These are phyloP conservation scores for Fragaria vesca DNA, from an alignment of 306 rosid species.

Conservation along the genomic window DNA sequence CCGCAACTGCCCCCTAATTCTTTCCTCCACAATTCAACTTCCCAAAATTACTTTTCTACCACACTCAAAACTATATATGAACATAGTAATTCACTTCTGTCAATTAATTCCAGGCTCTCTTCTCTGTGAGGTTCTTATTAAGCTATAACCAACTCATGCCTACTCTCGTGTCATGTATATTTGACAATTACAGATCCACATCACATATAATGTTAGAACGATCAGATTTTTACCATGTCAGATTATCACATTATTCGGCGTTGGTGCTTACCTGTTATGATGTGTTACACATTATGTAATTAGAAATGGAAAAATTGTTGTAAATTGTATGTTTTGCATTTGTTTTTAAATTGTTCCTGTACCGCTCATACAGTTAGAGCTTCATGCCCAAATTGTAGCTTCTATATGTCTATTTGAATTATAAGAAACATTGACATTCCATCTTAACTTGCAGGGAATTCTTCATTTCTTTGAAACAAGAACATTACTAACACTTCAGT, in stretches of 20 bases:
- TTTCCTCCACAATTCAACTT: slow-evolving; percentile 3
- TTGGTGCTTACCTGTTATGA: neutral
- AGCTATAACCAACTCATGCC: neutral
- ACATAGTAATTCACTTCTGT: neutral
- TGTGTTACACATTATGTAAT: neutral
- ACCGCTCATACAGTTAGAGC: neutral
- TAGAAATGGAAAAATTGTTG: neutral
- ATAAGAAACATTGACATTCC: neutral
- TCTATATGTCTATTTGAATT: neutral
- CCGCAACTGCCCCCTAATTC: slow-evolving; percentile 28
- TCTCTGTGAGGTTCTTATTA: slow-evolving; percentile 8
- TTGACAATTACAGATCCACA: neutral
- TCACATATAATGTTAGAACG: neutral
- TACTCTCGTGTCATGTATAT: neutral
- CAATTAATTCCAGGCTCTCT: neutral
- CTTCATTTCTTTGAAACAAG: neutral
- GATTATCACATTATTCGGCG: neutral
- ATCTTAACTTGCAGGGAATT: neutral
- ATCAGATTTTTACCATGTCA: neutral
- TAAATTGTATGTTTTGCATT: neutral
- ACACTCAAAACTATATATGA: neutral
- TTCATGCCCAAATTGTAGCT: neutral
- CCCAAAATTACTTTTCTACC: slow-evolving; percentile 15
- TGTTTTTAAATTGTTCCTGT: neutral
- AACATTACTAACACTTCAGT: neutral